Conservation (phyloP, 2,329 filamentous ascomycete genomes). For the Penicillium sp. region DNA sequence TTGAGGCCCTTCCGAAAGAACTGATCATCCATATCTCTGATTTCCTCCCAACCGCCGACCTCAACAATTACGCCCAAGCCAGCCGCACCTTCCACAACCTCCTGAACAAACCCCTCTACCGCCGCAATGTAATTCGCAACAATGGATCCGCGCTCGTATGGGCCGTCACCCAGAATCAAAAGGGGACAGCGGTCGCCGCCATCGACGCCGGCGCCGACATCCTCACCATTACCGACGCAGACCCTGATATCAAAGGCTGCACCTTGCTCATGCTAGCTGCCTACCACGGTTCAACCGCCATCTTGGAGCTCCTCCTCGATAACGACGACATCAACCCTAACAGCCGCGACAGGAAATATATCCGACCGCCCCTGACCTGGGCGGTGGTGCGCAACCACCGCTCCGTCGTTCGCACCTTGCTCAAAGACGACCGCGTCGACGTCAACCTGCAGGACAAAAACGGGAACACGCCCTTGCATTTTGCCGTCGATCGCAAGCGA, state of each 20-base stretch:
- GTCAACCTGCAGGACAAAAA: slow-evolving; percentile 18
- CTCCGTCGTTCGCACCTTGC: slow-evolving; percentile 10
- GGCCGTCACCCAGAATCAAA: slow-evolving; percentile 14
- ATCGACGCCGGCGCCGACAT: slow-evolving; percentile 16
- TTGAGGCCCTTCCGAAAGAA: slow-evolving; percentile 13
- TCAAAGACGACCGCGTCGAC: slow-evolving; percentile 15
- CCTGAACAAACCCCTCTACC: slow-evolving; percentile 17
- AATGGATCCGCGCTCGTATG: slow-evolving; percentile 15
- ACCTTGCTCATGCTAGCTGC: slow-evolving; percentile 18
- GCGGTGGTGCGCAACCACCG: slow-evolving; percentile 13
- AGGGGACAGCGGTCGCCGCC: slow-evolving; percentile 8
- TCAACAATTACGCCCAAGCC: slow-evolving; percentile 15
- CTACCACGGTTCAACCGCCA: slow-evolving; percentile 9
- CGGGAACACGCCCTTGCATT: slow-evolving; percentile 17
- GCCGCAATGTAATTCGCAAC: slow-evolving; percentile 7
- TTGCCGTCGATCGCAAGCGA: slow-evolving; percentile 6
- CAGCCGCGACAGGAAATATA: slow-evolving; percentile 14
- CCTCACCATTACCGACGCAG: slow-evolving; percentile 9
- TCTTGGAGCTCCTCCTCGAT: slow-evolving; percentile 11
- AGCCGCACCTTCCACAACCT: slow-evolving; percentile 11
- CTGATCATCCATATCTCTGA: slow-evolving; percentile 14
- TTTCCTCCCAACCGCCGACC: slow-evolving; percentile 10
- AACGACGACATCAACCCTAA: slow-evolving; percentile 16
- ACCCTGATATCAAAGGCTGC: slow-evolving; percentile 12
- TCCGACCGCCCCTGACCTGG: slow-evolving; percentile 19